These are phyloP conservation scores for Flaveria robusta DNA, from an alignment of 129 eudicot genomes.

Conservation along the genomic window DNA sequence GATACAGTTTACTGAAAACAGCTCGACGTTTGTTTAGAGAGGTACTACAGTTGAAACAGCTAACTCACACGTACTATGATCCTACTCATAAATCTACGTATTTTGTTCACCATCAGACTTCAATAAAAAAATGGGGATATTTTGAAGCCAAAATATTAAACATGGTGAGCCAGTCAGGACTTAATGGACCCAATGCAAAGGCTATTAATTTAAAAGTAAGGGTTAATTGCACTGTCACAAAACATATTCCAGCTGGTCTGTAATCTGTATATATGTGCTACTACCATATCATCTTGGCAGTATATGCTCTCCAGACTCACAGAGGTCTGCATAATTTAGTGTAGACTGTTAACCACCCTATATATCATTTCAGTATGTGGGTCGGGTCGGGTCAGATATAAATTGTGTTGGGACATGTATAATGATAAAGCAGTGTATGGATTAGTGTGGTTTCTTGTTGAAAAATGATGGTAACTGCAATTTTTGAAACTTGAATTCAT, in stretches of 20 bases:
- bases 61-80: too few species aligned
- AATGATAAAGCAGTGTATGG: too few species aligned
- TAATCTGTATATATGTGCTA: too few species aligned
- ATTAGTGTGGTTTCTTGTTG: conserved; percentile 36
- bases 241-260: conserved; percentile 4
- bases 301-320: not conserved
- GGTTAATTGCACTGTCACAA: not conserved
- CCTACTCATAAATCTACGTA: too few species aligned
- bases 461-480: conserved; percentile 35
- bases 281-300: too few species aligned
- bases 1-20: too few species aligned
- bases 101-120: too few species aligned
- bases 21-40: too few species aligned
- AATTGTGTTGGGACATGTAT: not conserved
- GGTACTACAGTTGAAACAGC: too few species aligned
- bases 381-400: not conserved
- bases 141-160: not conserved
- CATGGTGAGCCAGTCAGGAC: conserved; percentile 10
- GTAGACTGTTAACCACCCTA: too few species aligned
- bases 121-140: too few species aligned
- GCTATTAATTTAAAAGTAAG: not conserved
- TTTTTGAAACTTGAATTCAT: conserved; percentile 21
- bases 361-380: not conserved
- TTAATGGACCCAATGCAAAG: not conserved
- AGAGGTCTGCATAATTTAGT: too few species aligned